Base-by-base conservation (phyloP, 139 green algal species). In the Closterium sp. region DNA sequence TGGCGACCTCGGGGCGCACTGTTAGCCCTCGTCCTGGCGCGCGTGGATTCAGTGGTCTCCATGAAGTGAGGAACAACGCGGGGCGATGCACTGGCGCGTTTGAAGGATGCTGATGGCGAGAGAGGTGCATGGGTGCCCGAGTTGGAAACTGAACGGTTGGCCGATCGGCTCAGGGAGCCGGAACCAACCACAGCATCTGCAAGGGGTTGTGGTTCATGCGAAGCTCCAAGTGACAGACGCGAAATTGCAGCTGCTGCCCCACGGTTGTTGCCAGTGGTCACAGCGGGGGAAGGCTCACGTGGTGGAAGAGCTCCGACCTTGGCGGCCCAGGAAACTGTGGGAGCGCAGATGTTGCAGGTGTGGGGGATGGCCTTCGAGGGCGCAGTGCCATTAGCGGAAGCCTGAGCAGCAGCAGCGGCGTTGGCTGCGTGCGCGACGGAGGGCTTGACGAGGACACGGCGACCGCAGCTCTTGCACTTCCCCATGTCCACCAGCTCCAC, bases 291-390 rank as follows among this genome's bases (percentile, higher is more conserved):
- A 55, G 36, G 36, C 4, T 55, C 36, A 55, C 36, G 36, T 10
- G 83, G 83, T 34, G 85, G 85, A n/a, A 89, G 25, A 16, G 85
- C 33, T 34, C 85, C 33, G 25, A 55, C 30, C 85, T 89, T 89
- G 19, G 85, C 85, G 21, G 85, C 85, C 85, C 85, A 89, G n/a
- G 85, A 89, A 31, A 55, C 85, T 9, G 85, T 89, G 33, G 85
- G 85, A 25, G 33, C 33, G 30, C 85, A 89, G 85, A 89, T 89
- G 34, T 89, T 89, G 34, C 85, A 89, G 30, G 55, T 76, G 55
- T 76, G 55, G 12, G 55, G 32, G 19, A 87, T 33, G 16, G 84
- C 32, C 31, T 33, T 33, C 16, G 32, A 87, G 32, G 84, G 31
- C 31, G 84, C 31, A 87, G 84, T 35, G 23, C 31, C 84, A 35